Percentiles rank a stretch among this genome's conserved stretches.
These are phyloP conservation scores for Earliella scabrosa DNA, from an alignment of 1,284 basidiomycete species.

Conservation along the genomic window DNA sequence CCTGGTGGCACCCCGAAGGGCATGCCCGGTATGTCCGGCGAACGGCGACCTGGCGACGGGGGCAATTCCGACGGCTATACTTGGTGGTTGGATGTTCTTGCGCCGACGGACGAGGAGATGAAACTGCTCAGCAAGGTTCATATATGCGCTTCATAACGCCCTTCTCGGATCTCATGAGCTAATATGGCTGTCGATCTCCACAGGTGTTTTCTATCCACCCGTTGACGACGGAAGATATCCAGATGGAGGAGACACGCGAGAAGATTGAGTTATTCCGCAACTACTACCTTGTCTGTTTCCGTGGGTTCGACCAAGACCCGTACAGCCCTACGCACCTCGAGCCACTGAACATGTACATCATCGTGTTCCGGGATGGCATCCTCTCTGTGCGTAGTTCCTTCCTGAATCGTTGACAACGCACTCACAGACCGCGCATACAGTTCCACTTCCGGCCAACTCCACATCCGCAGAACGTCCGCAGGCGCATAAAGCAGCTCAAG, in stretches of 20 bases:
- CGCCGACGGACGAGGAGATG: constrained; percentile 99
- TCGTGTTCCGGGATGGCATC: constrained; percentile 98
- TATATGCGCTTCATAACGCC: neutral
- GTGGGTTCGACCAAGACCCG: constrained; percentile 98
- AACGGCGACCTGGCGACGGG: constrained; percentile 23
- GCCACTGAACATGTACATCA: constrained; percentile 99
- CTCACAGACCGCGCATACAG: constrained; percentile 41
- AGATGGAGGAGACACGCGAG: constrained; percentile 99
- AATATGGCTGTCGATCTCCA: neutral
- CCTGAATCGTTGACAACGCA: neutral
- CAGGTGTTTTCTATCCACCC: constrained; percentile 98
- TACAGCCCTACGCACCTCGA: constrained; percentile 98
- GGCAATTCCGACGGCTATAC: constrained; percentile 46
- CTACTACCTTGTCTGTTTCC: constrained; percentile 99
- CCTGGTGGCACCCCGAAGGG: constrained; percentile 29
- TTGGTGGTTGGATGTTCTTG: constrained; percentile 98
- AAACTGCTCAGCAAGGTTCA: constrained; percentile 89
- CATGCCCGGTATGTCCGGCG: constrained; percentile 10
- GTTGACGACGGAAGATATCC: constrained; percentile 98
- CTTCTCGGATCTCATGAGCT: neutral
- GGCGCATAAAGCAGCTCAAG: constrained; percentile 98
- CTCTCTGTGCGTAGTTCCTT: constrained; percentile 67
- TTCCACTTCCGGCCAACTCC: constrained; percentile 99
- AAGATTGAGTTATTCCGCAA: constrained; percentile 99
- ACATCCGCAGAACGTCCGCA: constrained; percentile 96